phyloP scores from a whole-genome alignment of 192 early-diverging fungal species.

The Backusella parvicylindrica region DNA sequence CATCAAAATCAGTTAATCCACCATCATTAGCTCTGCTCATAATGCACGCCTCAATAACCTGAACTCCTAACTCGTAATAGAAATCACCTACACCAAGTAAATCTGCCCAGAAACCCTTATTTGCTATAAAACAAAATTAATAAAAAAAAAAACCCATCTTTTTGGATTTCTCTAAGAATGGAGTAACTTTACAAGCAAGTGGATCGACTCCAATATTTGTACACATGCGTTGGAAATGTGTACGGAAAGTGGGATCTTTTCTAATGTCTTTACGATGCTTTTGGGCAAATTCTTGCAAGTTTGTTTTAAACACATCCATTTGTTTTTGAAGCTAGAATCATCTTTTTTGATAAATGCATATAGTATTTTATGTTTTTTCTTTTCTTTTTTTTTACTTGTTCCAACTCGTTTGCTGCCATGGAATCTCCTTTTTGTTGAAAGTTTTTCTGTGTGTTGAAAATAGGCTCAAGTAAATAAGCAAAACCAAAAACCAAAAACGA shows the following conservation, averaged over 20 bases:
- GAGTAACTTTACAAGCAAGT: constrained; percentile 63
- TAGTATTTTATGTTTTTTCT: too few species aligned
- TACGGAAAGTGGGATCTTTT: constrained; percentile 79
- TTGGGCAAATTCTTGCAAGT: constrained; percentile 83
- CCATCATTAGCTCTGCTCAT: constrained; percentile 82
- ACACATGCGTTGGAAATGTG: constrained; percentile 93
- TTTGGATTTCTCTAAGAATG: background rate
- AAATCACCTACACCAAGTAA: constrained; percentile 94
- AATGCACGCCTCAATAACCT: constrained; percentile 89
- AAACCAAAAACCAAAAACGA: too few species aligned
- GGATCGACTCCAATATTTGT: constrained; percentile 93
- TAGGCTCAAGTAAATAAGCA: too few species aligned
- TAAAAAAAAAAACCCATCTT: background rate
- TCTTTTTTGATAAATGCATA: background rate
- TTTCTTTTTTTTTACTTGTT: constrained; percentile 32
- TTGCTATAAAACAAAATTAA: constrained; percentile 52
- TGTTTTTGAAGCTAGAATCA: constrained; percentile 58
- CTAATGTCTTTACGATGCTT: constrained; percentile 87
- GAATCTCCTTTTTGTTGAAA: constrained; percentile 32
- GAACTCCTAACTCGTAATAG: constrained; percentile 95
- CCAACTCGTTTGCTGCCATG: constrained; percentile 43
- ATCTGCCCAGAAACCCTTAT: constrained; percentile 95
- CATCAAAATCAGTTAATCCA: constrained; percentile 84
- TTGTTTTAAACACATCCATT: constrained; percentile 69
- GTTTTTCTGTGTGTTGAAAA: too few species aligned